Evolutionary conservation across 176 grass and related monocot genomes (phyloP).

Genomic region (Lolium rigidum): DNA sequence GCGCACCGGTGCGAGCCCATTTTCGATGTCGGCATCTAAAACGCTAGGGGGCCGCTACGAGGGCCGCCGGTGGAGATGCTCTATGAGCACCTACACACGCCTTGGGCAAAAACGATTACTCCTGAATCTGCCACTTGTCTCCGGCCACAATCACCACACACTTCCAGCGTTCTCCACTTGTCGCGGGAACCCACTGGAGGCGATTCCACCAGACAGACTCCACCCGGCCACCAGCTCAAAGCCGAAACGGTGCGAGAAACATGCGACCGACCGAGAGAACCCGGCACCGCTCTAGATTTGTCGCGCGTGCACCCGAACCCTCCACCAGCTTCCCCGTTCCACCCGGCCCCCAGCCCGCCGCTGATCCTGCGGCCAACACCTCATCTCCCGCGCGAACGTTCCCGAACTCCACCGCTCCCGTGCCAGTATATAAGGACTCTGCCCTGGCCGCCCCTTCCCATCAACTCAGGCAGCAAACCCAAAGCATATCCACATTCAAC

Average conservation of each 20-base stretch:
- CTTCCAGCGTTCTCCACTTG: conserved; percentile 52
- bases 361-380: conserved; percentile 23
- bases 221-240: background rate
- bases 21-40: too few relatives aligned
- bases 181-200: conserved; percentile 1
- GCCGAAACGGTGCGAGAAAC: conserved; percentile 35
- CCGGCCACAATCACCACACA: background rate
- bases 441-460: background rate
- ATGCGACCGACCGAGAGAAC: conserved; percentile 24
- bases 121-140: background rate
- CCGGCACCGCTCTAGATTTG: conserved; percentile 31
- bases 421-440: conserved; percentile 13
- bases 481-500: background rate
- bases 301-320: conserved; percentile 47
- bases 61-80: too few relatives aligned
- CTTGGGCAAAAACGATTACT: background rate
- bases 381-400: conserved; percentile 45
- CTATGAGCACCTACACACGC: background rate
- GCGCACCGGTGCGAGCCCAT: too few relatives aligned
- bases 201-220: background rate
- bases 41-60: too few relatives aligned
- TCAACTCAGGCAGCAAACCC: background rate
- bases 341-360: background rate
- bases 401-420: conserved; percentile 31
- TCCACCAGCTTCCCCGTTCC: background rate